Percentiles rank a stretch among this genome's conserved stretches.
Evolutionary conservation across 345 rosid species (phyloP).

Genomic region (Hibiscus trionum): DNA sequence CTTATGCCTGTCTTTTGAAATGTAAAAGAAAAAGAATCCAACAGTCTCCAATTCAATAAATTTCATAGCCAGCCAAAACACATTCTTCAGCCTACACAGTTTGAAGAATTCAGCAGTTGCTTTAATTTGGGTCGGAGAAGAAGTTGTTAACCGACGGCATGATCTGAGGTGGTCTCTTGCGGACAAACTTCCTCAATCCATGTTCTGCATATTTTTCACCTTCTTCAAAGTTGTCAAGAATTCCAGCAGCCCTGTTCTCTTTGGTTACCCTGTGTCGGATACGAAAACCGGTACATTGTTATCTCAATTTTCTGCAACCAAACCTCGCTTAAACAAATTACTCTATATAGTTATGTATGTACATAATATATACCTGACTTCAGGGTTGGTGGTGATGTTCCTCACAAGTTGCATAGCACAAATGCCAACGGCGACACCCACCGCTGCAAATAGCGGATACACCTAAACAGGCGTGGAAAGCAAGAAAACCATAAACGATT

Average conservation of each 20-base stretch:
- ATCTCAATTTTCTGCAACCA: background rate
- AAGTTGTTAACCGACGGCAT: conserved; percentile 58
- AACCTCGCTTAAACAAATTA: background rate
- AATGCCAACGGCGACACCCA: conserved; percentile 51
- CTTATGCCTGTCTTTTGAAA: background rate
- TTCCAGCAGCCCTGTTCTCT: conserved; percentile 50
- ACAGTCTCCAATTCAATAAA: background rate
- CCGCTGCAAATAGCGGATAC: conserved; percentile 48
- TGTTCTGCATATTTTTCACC: conserved; percentile 56
- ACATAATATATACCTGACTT: background rate
- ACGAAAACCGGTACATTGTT: background rate
- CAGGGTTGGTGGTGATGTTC: conserved; percentile 3
- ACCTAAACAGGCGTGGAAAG: conserved; percentile 22
- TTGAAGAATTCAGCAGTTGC: background rate
- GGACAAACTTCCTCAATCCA: conserved; percentile 40
- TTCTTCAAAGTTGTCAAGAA: conserved; percentile 45
- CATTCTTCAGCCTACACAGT: background rate
- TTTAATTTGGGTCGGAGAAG: conserved; percentile 44
- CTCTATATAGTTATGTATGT: background rate
- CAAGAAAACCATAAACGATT: background rate
- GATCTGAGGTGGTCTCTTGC: conserved; percentile 33
- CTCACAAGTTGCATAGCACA: conserved; percentile 21
- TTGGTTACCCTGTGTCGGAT: conserved; percentile 30
- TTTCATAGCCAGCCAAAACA: background rate
- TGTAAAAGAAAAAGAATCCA: background rate